Percentiles rank a stretch among this genome's conserved stretches.
These are phyloP conservation scores for Globisporangium carolinianum DNA, from an alignment of 352 stramenopile species.

Conservation along the genomic window DNA sequence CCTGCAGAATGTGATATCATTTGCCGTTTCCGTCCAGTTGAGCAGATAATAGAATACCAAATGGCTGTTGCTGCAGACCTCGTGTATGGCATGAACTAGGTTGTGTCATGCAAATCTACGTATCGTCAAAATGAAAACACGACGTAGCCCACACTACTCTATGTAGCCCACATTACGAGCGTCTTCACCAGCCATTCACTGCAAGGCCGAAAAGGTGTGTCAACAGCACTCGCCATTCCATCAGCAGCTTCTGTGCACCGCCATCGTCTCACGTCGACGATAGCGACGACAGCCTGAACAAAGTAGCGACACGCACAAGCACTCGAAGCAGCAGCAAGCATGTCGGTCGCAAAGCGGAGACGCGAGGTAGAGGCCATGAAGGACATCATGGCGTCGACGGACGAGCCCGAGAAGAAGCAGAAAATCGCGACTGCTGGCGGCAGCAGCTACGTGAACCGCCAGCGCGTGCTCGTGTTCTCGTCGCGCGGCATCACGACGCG, in stretches of 20 bases:
- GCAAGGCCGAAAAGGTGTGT: background rate
- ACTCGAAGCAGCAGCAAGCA: background rate
- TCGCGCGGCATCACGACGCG: slow-evolving; percentile 91
- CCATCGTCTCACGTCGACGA: slow-evolving; percentile 15
- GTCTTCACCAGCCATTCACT: slow-evolving; percentile 11
- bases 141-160: background rate
- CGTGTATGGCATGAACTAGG: background rate
- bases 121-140: too few species aligned
- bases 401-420: slow-evolving; percentile 37
- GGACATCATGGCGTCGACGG: slow-evolving; percentile 14
- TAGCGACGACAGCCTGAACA: background rate
- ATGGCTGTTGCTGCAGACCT: background rate
- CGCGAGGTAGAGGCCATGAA: slow-evolving; percentile 17
- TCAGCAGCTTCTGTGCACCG: background rate
- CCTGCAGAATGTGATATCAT: too few species aligned
- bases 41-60: background rate
- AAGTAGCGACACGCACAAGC: background rate
- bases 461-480: slow-evolving; percentile 90
- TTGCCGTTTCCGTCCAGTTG: background rate
- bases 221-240: background rate
- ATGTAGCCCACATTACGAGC: background rate
- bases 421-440: slow-evolving; percentile 22
- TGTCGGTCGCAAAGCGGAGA: slow-evolving; percentile 19
- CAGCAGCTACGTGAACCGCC: slow-evolving; percentile 86
- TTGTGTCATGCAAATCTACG: background rate